phyloP scores from a whole-genome alignment of 768 basidiomycete genomes.

The Porphyrellus cyaneotinctus region DNA sequence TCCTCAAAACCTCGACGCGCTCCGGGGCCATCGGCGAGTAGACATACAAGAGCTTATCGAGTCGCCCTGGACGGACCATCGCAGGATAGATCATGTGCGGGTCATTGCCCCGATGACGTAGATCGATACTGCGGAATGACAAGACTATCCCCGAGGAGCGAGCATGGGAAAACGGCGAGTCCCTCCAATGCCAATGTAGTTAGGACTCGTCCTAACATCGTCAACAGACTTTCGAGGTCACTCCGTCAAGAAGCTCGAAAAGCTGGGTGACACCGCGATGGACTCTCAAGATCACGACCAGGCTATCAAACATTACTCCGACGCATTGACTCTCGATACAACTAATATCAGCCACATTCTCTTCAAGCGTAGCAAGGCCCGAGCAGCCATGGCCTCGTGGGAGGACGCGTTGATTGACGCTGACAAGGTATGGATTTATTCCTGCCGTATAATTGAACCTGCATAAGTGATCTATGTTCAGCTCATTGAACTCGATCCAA shows the following conservation, averaged over 20 bases:
- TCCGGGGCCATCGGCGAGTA: conserved; percentile 74
- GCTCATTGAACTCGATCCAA: neutral
- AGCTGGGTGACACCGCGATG: neutral
- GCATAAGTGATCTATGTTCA: neutral
- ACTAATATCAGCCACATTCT: neutral
- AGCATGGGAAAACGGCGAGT: neutral
- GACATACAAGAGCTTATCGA: conserved; percentile 93
- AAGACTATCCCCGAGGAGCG: neutral
- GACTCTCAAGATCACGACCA: neutral
- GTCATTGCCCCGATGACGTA: conserved; percentile 96
- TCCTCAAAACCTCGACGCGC: conserved; percentile 83
- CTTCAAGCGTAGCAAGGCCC: neutral
- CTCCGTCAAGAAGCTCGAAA: neutral
- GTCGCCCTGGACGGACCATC: conserved; percentile 93
- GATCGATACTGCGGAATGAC: conserved; percentile 37
- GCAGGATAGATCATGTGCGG: conserved; percentile 97
- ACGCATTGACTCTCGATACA: neutral
- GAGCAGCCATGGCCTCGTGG: too few species aligned
- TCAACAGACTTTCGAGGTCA: neutral
- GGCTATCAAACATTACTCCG: neutral
- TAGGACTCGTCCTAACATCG: neutral
- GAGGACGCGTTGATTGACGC: too few species aligned
- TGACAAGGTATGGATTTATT: neutral
- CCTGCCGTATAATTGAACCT: neutral
- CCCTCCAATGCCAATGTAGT: neutral